Evolutionary conservation across 2,329 filamentous ascomycete species (phyloP), one percentile per base, ranked within the genome.

Genomic region (Paecilomyces fulvus): DNA sequence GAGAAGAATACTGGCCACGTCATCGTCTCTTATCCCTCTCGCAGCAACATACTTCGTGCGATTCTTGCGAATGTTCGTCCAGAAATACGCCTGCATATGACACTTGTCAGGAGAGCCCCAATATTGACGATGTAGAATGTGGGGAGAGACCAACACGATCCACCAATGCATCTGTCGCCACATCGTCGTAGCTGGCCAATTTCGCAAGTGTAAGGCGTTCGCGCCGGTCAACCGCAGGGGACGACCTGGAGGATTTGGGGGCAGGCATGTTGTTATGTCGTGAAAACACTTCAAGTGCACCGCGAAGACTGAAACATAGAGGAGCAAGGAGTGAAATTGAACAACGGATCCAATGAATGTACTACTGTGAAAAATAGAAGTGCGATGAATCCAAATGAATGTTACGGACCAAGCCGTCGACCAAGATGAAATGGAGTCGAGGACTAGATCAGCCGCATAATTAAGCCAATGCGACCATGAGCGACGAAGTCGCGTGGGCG

Each of bases 61-160:
- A 67, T 97, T 96, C 75, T 99, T 99, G 61, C 92, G 92, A 58
- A 96, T 96, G 3, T 84, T 89, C 5, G 92, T 92, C 92, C 94
- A 97, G 78, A 94, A 99, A 74, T 89, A 96, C 9, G 90, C 87
- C 92, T 96, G 63, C 49, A 53, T 17, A 49, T 20, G 56, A 55
- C 33, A 59, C 30, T 37, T 37, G 64, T 58, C 21, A 58, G 51
- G 51, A 14, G 4, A 43, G 33, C 11, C 54, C 43, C 12, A 30
- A 30, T 3, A 55, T 12, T 49, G 5, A 49, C 58, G 14, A 49
- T 56, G 51, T 51, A 12, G 28, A 5, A 8, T 11, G 31, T 49
- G 52, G 30, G 59, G 52, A 61, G 51, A 56, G 46, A 55, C 58
- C 48, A 81, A 96, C 92, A 77, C 92, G 90, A 75, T 99, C 94